Conservation (phyloP, 2,329 filamentous ascomycete genomes). For the Leptosphaerulina australis region DNA sequence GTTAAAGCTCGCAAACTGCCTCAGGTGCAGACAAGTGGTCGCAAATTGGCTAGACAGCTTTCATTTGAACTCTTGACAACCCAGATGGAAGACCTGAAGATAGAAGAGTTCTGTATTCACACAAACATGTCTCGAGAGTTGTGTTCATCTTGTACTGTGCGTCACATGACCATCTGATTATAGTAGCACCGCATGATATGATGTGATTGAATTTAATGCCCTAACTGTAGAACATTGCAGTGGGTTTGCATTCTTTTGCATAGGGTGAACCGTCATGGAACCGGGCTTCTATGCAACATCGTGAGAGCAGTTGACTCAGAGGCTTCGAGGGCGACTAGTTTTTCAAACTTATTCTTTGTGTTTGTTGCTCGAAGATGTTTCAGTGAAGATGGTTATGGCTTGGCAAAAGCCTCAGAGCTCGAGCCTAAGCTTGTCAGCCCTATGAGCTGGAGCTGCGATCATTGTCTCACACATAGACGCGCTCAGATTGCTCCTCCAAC, state of each 20-base stretch:
- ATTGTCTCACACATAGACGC: conserved; percentile 11
- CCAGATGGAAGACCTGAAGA: not conserved
- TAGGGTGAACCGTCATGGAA: not conserved
- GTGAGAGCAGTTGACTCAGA: not conserved
- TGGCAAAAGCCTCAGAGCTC: conserved; percentile 9
- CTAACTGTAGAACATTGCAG: too few species aligned
- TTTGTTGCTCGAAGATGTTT: conserved; percentile 2
- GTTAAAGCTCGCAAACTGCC: conserved; percentile 31
- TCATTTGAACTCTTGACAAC: not conserved
- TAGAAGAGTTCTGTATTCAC: too few species aligned
- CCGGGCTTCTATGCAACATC: not conserved
- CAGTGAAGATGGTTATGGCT: conserved; percentile 1
- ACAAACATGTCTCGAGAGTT: not conserved
- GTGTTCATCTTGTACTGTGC: too few species aligned
- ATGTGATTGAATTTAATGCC: too few species aligned
- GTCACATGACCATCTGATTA: conserved; percentile 1
- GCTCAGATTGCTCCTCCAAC: conserved; percentile 1
- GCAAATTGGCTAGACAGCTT: conserved; percentile 3
- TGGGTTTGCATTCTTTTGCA: too few species aligned
- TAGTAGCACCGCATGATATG: too few species aligned
- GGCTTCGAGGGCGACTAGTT: not conserved
- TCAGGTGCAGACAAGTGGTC: conserved; percentile 20
- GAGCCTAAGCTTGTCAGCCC: conserved; percentile 28
- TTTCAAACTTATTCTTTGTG: not conserved
- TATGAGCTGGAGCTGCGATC: conserved; percentile 19